A percentile compares a stretch with the other conserved stretches of the same genome.
Evolutionary conservation across 805 yeast species (phyloP).

Genomic region (Cyberlindnera sargentensis): DNA sequence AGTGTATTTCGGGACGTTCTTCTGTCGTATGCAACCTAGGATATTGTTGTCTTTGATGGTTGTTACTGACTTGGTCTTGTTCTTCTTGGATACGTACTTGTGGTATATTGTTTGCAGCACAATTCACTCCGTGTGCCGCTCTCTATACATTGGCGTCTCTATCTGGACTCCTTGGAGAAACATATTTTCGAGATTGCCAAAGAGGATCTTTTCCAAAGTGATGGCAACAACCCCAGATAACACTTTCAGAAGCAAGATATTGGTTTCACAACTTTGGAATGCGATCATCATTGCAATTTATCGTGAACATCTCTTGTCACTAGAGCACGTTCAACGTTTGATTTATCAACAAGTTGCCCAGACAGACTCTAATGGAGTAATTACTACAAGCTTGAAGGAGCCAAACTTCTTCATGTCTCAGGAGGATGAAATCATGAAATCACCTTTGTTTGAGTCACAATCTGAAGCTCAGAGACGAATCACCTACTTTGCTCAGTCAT

Average conservation of each 20-base stretch:
- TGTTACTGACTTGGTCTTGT: conserved; percentile 57
- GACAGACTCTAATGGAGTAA: conserved; percentile 28
- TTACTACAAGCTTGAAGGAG: conserved; percentile 45
- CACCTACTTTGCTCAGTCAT: conserved; percentile 84
- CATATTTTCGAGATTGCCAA: conserved; percentile 68
- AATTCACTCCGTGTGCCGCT: conserved; percentile 60
- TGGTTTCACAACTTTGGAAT: conserved; percentile 98
- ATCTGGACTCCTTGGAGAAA: conserved; percentile 90
- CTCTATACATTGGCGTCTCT: conserved; percentile 70
- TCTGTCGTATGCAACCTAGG: conserved; percentile 53
- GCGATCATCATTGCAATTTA: conserved; percentile 98
- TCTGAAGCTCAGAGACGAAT: conserved; percentile 80
- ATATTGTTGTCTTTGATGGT: conserved; percentile 48
- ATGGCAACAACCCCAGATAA: conserved; percentile 62
- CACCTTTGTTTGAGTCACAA: conserved; percentile 49
- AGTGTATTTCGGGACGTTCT: conserved; percentile 37
- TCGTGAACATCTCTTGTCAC: conserved; percentile 95
- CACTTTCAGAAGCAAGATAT: conserved; percentile 92
- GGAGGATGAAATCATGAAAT: conserved; percentile 64
- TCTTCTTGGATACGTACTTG: conserved; percentile 73
- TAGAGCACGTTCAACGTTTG: conserved; percentile 95
- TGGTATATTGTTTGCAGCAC: conserved; percentile 86
- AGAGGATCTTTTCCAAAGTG: conserved; percentile 66
- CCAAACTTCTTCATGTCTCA: conserved; percentile 78
- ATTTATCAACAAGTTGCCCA: conserved; percentile 81